Conservation (phyloP, 306 rosid species). For the Echinosophora koreensis region DNA sequence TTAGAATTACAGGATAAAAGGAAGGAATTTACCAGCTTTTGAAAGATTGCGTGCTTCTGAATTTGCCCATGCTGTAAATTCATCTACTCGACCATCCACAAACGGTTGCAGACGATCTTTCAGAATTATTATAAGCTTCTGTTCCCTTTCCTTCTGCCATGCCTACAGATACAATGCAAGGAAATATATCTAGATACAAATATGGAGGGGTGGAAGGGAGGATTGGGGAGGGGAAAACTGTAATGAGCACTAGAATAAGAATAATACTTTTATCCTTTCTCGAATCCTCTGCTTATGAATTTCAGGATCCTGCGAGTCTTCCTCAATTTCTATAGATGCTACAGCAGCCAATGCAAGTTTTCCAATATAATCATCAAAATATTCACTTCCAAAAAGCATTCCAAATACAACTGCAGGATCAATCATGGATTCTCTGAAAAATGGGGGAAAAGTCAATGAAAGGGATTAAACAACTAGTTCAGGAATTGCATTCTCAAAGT, state of each 20-base stretch:
- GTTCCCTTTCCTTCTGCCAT: constrained; percentile 85
- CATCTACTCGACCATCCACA: constrained; percentile 71
- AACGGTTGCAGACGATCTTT: constrained; percentile 77
- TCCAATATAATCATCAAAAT: constrained; percentile 89
- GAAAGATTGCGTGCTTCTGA: constrained; percentile 84
- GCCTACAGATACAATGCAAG: constrained; percentile 53
- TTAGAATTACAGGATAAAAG: constrained; percentile 11
- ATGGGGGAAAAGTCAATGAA: constrained; percentile 19
- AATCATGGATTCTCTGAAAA: constrained; percentile 80
- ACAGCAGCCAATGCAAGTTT: constrained; percentile 82
- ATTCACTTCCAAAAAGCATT: constrained; percentile 95
- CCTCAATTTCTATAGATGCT: constrained; percentile 74
- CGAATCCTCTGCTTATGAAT: constrained; percentile 61
- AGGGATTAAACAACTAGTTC: constrained; percentile 3
- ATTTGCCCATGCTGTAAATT: constrained; percentile 76
- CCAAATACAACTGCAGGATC: constrained; percentile 95
- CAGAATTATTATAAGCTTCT: constrained; percentile 63
- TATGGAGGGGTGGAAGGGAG: constrained; percentile 13
- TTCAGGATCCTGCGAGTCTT: constrained; percentile 62
- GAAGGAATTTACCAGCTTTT: constrained; percentile 66
- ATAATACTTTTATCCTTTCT: constrained; percentile 75
- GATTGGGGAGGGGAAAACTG: background rate
- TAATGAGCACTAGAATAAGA: constrained; percentile 30
- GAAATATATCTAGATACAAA: constrained; percentile 42
- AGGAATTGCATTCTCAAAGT: constrained; percentile 25